These are phyloP conservation scores for Tricharina praecox DNA, from an alignment of 495 filamentous ascomycete species.

Conservation along the genomic window DNA sequence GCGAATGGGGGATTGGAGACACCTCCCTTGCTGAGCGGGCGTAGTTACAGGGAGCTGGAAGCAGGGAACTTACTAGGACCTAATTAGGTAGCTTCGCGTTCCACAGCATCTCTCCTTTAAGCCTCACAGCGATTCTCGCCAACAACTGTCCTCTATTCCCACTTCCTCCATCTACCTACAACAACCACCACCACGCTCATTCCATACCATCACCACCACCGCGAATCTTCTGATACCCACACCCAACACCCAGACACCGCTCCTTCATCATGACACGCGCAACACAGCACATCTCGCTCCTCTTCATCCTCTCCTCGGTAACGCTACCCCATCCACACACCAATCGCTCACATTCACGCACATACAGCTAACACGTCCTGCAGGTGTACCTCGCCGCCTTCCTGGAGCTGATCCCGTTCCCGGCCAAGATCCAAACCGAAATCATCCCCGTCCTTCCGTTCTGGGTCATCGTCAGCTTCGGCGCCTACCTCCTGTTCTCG, in stretches of 20 bases:
- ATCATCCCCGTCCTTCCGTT: conserved; percentile 75
- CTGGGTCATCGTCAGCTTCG: conserved; percentile 81
- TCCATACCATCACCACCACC: not conserved
- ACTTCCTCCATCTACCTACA: not conserved
- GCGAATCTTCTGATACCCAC: not conserved
- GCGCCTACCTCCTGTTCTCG: conserved; percentile 80
- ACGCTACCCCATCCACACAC: conserved; percentile 18
- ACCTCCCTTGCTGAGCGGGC: too few relatives aligned
- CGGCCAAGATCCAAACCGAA: conserved; percentile 50
- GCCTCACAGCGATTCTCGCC: not conserved
- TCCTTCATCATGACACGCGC: conserved; percentile 63
- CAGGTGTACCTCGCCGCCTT: conserved; percentile 80
- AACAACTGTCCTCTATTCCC: not conserved
- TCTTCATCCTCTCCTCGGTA: conserved; percentile 77
- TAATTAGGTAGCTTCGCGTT: too few relatives aligned
- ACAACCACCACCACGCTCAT: not conserved
- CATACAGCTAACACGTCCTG: conserved; percentile 4
- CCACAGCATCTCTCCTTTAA: too few relatives aligned
- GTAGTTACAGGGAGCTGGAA: too few relatives aligned
- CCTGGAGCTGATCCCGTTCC: conserved; percentile 70
- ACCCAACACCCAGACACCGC: not conserved
- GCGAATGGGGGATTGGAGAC: not conserved
- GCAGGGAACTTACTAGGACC: too few relatives aligned
- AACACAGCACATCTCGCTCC: conserved; percentile 75
- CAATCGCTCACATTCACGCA: not conserved